Percentiles rank a stretch among this genome's conserved stretches.
These are phyloP conservation scores for Pseudofabraea citricarpa DNA, from an alignment of 2,329 filamentous ascomycete species.

Conservation along the genomic window DNA sequence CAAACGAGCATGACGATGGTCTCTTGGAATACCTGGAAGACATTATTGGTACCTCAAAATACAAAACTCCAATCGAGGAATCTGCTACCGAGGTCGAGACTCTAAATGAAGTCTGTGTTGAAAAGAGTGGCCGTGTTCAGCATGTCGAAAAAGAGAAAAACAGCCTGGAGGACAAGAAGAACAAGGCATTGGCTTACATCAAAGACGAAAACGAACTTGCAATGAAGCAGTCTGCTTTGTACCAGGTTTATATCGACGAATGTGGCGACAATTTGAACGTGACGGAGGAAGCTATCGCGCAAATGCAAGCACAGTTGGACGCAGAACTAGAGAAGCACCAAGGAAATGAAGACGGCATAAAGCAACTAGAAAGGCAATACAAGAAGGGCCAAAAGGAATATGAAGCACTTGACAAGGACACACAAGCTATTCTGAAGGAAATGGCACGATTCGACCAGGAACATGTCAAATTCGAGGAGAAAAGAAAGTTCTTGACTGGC, in stretches of 20 bases:
- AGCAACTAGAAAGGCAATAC: slow-evolving; percentile 80
- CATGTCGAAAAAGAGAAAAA: slow-evolving; percentile 98
- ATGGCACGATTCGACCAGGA: slow-evolving; percentile 94
- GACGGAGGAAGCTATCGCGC: slow-evolving; percentile 82
- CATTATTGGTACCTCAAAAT: slow-evolving; percentile 97
- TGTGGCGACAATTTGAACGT: slow-evolving; percentile 85
- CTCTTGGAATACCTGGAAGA: slow-evolving; percentile 96
- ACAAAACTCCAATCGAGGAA: slow-evolving; percentile 96
- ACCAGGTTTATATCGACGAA: slow-evolving; percentile 86
- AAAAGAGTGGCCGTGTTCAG: slow-evolving; percentile 93
- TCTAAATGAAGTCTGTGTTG: slow-evolving; percentile 88
- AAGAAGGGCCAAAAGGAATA: slow-evolving; percentile 78
- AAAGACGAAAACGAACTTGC: slow-evolving; percentile 90
- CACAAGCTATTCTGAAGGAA: slow-evolving; percentile 76
- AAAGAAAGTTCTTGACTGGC: slow-evolving; percentile 84
- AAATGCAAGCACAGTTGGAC: slow-evolving; percentile 84
- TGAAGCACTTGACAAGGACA: slow-evolving; percentile 75
- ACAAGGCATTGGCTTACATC: slow-evolving; percentile 85
- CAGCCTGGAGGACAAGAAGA: slow-evolving; percentile 90
- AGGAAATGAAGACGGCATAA: slow-evolving; percentile 85
- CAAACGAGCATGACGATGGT: slow-evolving; percentile 92
- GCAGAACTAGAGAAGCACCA: slow-evolving; percentile 87
- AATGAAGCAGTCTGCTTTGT: slow-evolving; percentile 84
- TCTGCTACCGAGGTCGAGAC: slow-evolving; percentile 84
- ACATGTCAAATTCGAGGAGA: slow-evolving; percentile 95